phyloP scores from a whole-genome alignment of 2,329 filamentous ascomycete genomes.

The Pseudocercospora cruenta region DNA sequence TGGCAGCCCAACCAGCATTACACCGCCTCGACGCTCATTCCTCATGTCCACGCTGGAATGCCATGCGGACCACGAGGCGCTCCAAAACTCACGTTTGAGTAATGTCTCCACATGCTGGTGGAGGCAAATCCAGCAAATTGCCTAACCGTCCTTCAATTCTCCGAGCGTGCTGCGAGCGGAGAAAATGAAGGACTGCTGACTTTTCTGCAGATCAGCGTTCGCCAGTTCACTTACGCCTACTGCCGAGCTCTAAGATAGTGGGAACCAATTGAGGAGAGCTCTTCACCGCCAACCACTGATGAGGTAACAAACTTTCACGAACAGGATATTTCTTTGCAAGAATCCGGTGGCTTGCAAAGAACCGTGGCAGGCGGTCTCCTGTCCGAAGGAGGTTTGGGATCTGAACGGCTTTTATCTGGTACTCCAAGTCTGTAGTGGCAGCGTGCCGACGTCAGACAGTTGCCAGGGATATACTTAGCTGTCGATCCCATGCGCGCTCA shows the following conservation, averaged over 20 bases:
- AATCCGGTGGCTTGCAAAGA: constrained; percentile 3
- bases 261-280: constrained; percentile 7
- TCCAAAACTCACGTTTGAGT: constrained; percentile 14
- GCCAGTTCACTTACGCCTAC: constrained; percentile 26
- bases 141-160: neutral
- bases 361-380: constrained; percentile 1
- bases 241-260: constrained; percentile 18
- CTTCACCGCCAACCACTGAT: constrained; percentile 18
- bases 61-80: constrained; percentile 20
- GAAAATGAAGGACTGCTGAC: neutral
- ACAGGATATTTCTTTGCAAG: neutral
- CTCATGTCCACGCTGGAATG: constrained; percentile 25
- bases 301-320: neutral
- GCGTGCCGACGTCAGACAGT: constrained; percentile 31
- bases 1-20: constrained; percentile 30
- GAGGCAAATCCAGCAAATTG: neutral
- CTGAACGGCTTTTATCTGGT: constrained; percentile 25
- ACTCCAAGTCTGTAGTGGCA: constrained; percentile 22
- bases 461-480: constrained; percentile 25
- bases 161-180: constrained; percentile 6
- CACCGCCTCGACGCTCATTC: constrained; percentile 30
- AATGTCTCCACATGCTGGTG: constrained; percentile 6
- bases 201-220: constrained; percentile 34
- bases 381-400: constrained; percentile 10
- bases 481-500: constrained; percentile 32